phyloP scores from a whole-genome alignment of 2,329 filamentous ascomycete genomes.

The Leptographium procerum region DNA sequence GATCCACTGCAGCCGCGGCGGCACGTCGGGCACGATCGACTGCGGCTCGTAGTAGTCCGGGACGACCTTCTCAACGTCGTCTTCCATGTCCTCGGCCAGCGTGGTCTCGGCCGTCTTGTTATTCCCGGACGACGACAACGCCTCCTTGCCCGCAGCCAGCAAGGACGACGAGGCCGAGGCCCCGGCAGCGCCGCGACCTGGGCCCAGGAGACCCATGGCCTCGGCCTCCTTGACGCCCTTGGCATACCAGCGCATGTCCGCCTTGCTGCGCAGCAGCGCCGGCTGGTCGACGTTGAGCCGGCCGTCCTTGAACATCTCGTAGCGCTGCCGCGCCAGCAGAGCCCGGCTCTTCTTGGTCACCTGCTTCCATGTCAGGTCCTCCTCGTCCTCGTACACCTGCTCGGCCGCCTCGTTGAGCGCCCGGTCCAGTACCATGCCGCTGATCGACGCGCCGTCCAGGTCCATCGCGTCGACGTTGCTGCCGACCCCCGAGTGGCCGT shows the following conservation, averaged over 20 bases:
- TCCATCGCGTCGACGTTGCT: conserved; percentile 83
- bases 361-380: conserved; percentile 98
- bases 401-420: conserved; percentile 56
- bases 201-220: conserved; percentile 26
- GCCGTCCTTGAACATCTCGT: conserved; percentile 74
- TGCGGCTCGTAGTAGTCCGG: conserved; percentile 92
- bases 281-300: conserved; percentile 80
- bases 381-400: conserved; percentile 78
- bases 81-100: conserved; percentile 89
- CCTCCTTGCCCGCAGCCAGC: conserved; percentile 11
- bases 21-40: conserved; percentile 75
- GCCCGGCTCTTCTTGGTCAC: conserved; percentile 95
- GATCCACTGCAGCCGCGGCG: conserved; percentile 68
- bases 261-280: conserved; percentile 72
- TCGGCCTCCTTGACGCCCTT: conserved; percentile 65
- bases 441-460: conserved; percentile 64
- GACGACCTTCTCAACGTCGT: conserved; percentile 69
- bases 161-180: neutral
- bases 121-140: too few species aligned
- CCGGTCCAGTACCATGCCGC: conserved; percentile 51
- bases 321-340: conserved; percentile 70
- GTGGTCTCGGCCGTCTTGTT: conserved; percentile 50
- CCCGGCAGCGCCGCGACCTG: neutral
- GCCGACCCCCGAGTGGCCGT: conserved; percentile 53
- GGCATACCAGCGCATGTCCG: conserved; percentile 81